These are phyloP conservation scores for Eucalyptus sideroxylon DNA, from an alignment of 345 rosid genomes.

Conservation along the genomic window DNA sequence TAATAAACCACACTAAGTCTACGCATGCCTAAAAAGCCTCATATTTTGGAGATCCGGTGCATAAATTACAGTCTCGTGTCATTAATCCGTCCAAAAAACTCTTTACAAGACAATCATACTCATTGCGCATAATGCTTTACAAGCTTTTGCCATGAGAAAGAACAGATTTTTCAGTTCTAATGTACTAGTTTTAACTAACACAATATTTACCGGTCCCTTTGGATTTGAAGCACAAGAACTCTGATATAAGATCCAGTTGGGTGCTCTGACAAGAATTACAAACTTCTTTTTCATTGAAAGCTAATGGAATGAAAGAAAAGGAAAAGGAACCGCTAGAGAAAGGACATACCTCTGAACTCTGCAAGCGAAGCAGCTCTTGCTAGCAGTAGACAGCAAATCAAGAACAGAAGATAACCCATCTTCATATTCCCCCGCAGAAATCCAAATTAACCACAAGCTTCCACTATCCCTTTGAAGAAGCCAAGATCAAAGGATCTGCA, in stretches of 20 bases:
- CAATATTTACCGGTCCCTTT: not conserved
- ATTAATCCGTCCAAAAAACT: not conserved
- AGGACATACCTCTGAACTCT: slow-evolving; percentile 5
- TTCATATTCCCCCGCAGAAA: not conserved
- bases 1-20: not conserved
- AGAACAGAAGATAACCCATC: slow-evolving; percentile 1
- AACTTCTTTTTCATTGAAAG: not conserved
- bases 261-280: not conserved
- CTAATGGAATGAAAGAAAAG: not conserved
- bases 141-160: not conserved
- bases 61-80: not conserved
- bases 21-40: not conserved
- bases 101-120: not conserved
- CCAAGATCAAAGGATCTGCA: not conserved
- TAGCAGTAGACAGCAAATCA: not conserved
- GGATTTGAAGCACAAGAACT: not conserved
- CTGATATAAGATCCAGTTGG: not conserved
- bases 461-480: not conserved
- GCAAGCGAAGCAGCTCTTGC: slow-evolving; percentile 1
- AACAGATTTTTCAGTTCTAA: not conserved
- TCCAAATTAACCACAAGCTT: not conserved
- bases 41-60: not conserved
- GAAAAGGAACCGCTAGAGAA: not conserved
- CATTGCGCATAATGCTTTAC: not conserved
- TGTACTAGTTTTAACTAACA: not conserved